Evolutionary conservation across 108 stramenopile genomes (phyloP).

Genomic region (Nitzschia palea): DNA sequence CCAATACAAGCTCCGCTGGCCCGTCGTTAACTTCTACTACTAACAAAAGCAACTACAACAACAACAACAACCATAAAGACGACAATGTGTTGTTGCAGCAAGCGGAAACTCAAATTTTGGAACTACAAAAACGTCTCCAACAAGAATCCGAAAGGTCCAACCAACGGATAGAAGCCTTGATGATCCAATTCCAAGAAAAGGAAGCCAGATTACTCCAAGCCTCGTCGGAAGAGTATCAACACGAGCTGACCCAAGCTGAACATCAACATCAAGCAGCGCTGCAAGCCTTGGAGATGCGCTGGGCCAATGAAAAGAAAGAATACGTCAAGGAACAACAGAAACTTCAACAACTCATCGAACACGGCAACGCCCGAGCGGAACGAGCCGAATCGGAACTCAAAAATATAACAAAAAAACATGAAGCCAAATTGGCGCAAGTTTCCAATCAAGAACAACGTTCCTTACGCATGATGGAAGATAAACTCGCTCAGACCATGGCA

Average conservation of each 20-base stretch:
- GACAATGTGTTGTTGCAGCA: background rate
- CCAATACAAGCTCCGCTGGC: too few relatives aligned
- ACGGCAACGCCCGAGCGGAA: constrained; percentile 32
- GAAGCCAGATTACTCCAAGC: constrained; percentile 42
- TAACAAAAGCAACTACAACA: too few relatives aligned
- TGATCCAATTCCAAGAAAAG: constrained; percentile 34
- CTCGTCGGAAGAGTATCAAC: constrained; percentile 39
- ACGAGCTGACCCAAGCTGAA: constrained; percentile 23
- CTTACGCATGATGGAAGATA: constrained; percentile 37
- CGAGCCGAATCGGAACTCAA: constrained; percentile 24
- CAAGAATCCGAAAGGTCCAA: constrained; percentile 14
- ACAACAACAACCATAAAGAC: too few relatives aligned
- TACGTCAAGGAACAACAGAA: constrained; percentile 22
- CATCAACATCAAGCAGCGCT: constrained; percentile 17
- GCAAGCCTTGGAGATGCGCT: constrained; percentile 19
- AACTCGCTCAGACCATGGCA: constrained; percentile 60
- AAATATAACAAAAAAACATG: constrained; percentile 10
- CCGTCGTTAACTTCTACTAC: too few relatives aligned
- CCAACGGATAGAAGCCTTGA: constrained; percentile 26
- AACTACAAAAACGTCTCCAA: constrained; percentile 8
- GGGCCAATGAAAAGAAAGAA: constrained; percentile 29
- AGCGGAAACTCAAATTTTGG: constrained; percentile 25
- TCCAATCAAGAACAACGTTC: constrained; percentile 32
- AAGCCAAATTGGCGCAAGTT: constrained; percentile 18
- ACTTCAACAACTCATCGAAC: constrained; percentile 23